These are phyloP conservation scores for Udeniomyces megalosporus DNA, from an alignment of 768 basidiomycete species.

Conservation along the genomic window DNA sequence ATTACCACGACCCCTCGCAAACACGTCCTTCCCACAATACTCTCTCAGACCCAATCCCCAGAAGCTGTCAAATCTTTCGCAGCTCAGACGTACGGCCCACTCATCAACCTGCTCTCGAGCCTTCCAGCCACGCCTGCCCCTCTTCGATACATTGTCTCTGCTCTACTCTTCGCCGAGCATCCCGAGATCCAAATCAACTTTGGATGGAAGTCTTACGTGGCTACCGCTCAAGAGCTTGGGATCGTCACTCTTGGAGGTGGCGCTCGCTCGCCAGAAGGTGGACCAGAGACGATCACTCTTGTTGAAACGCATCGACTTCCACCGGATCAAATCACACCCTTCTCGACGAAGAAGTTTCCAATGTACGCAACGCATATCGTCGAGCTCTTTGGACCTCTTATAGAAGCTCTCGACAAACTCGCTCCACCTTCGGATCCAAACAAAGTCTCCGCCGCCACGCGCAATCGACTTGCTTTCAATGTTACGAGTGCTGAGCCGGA, in stretches of 20 bases:
- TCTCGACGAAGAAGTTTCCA: neutral
- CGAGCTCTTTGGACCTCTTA: constrained; percentile 4
- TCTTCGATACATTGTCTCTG: constrained; percentile 5
- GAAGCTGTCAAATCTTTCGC: neutral
- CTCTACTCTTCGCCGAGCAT: constrained; percentile 2
- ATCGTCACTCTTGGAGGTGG: constrained; percentile 1
- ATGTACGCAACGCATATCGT: neutral
- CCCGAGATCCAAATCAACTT: constrained; percentile 2
- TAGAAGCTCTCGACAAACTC: constrained; percentile 4
- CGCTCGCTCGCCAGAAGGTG: neutral
- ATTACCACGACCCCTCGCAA: constrained; percentile 1
- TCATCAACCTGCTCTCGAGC: constrained; percentile 3
- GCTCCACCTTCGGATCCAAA: neutral
- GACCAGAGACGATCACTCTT: constrained; percentile 1
- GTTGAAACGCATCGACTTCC: too few relatives aligned
- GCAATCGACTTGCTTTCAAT: neutral
- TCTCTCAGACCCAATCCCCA: neutral
- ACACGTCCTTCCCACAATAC: neutral
- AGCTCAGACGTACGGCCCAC: neutral
- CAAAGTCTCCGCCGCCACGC: constrained; percentile 3
- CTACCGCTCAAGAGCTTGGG: neutral
- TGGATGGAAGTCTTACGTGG: constrained; percentile 4
- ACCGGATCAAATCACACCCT: too few relatives aligned
- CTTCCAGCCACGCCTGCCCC: constrained; percentile 2
- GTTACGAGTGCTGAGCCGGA: neutral